Base-by-base conservation (phyloP, 768 basidiomycete genomes). In the Leccinum rimulosum region DNA sequence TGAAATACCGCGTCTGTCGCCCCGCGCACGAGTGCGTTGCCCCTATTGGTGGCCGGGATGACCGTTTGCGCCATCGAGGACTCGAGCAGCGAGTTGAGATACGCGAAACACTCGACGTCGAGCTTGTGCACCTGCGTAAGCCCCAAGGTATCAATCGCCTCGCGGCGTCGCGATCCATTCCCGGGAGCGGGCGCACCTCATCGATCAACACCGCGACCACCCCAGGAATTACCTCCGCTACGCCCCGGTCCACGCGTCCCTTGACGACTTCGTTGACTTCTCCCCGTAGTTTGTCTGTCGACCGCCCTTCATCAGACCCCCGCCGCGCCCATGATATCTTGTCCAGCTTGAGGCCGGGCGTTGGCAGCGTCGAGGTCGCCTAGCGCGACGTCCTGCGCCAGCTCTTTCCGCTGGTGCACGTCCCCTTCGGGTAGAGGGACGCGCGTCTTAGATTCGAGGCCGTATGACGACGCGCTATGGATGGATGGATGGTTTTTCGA, bases 91-190 rank as follows among this genome's bases (percentile, higher is more conserved):
- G 94, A 88, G 74, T 98, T 98, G 38, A 99, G 84, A 76, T 96
- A 99, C 5, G 97, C 98, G 79, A 98, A 99, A 74, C 95, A 98
- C 73, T 99, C 97, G 68, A 98, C 95, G 73, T 99, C 97, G 60
- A 99, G 86, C 96, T 98, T 98, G 77, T 99, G 97, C 25, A 98
- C 96, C 95, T 97, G 67, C 17, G 36, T 2, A 14, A 17, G 8
- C 27, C 17, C 17, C 38, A 40, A 40, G 15, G 15, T 4, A n/a
- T 40, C 38, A 19, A 43, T 43, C 40, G 4, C 17, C 1, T 19
- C 40, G 19, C 40, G 40, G 38, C 10, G 40, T 19, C n/a, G 4
- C 9, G n/a, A 19, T n/a, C 40, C 40, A n/a, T 19, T 10, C 40
- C 4, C 9, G 10, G 9, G n/a, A 4, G n/a, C 4, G 4, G n/a